Percentiles rank a stretch among this genome's conserved stretches.
Conservation (phyloP, 805 yeast species). For the Aciculoconidium aculeatum region DNA sequence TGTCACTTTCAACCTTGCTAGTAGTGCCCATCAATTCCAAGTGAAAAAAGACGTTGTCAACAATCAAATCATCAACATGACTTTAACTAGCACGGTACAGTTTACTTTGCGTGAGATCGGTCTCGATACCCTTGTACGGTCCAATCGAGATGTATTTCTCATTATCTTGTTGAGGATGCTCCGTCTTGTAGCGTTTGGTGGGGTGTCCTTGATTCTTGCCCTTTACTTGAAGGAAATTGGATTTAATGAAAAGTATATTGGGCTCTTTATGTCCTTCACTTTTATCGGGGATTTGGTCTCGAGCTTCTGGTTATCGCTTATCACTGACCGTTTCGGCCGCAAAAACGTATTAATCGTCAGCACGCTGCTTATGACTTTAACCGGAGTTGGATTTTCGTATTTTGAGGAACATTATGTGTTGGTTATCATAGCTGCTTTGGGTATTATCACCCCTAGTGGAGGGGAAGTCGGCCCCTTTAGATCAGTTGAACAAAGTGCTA, state of each 20-base stretch:
- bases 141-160: constrained; percentile 28
- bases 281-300: constrained; percentile 46
- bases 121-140: constrained; percentile 19
- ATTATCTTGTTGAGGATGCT: constrained; percentile 28
- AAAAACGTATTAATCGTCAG: constrained; percentile 34
- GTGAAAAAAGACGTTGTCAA: no score
- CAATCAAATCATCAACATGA: no score
- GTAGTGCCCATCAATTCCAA: no score
- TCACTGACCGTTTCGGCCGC: constrained; percentile 46
- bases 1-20: no score
- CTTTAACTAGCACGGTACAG: no score
- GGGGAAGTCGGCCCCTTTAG: constrained; percentile 56
- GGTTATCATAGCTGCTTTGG: constrained; percentile 36
- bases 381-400: constrained; percentile 37
- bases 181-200: constrained; percentile 33
- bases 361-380: constrained; percentile 34
- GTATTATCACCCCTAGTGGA: constrained; percentile 55
- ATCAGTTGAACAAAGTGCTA: constrained; percentile 48
- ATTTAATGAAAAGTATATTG: constrained; percentile 38
- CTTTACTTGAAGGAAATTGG: constrained; percentile 39
- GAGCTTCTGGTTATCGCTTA: constrained; percentile 40
- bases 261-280: constrained; percentile 43
- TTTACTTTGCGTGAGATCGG: no score
- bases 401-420: constrained; percentile 28
- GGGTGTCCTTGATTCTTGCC: constrained; percentile 35